phyloP scores from a whole-genome alignment of 2,329 filamentous ascomycete species.

The Eutypa lata region DNA sequence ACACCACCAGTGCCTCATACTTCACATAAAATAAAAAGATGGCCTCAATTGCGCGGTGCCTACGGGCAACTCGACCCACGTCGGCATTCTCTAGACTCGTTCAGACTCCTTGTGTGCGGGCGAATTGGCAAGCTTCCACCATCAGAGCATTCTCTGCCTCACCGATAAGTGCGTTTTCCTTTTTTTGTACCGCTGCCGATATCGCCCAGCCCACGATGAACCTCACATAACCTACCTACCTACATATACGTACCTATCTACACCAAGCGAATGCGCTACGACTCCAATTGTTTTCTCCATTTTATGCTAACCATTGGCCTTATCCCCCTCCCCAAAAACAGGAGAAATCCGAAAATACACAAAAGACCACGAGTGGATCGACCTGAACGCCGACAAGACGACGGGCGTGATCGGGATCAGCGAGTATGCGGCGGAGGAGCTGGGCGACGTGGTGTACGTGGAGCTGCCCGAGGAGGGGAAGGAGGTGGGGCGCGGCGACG shows the following conservation, averaged over 20 bases:
- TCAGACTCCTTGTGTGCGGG: constrained; percentile 28
- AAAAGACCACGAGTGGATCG: constrained; percentile 97
- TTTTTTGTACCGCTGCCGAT: background rate
- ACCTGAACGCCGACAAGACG: constrained; percentile 78
- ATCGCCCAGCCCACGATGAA: background rate
- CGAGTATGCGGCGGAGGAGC: constrained; percentile 82
- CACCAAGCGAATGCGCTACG: no score
- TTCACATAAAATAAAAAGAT: constrained; percentile 9
- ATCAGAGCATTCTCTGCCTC: constrained; percentile 46
- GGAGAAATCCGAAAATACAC: constrained; percentile 80
- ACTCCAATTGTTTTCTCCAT: no score
- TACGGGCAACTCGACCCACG: constrained; percentile 48
- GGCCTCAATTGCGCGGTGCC: constrained; percentile 58
- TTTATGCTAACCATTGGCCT: no score
- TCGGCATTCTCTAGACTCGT: constrained; percentile 38
- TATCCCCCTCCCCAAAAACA: no score
- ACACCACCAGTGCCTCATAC: background rate
- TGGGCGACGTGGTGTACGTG: constrained; percentile 96
- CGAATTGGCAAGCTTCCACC: constrained; percentile 34
- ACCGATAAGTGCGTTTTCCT: constrained; percentile 34
- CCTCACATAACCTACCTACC: background rate
- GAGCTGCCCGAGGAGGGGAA: constrained; percentile 77
- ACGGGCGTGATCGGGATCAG: constrained; percentile 83
- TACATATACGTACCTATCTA: no score
- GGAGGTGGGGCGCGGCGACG: constrained; percentile 71